phyloP scores from a whole-genome alignment of 2,329 filamentous ascomycete species.

The Sclerotinia glacialis region DNA sequence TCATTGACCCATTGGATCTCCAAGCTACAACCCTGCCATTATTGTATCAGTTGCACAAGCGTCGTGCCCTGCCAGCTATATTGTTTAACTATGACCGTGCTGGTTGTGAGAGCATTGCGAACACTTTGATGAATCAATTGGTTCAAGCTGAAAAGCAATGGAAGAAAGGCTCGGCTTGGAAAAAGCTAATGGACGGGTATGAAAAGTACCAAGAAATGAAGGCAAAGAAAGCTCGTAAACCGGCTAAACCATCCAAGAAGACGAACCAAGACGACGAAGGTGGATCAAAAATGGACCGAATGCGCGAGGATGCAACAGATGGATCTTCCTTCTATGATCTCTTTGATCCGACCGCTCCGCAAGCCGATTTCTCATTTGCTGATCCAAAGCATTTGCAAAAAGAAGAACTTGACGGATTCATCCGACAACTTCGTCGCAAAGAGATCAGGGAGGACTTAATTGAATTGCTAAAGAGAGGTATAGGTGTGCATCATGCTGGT shows the following conservation, averaged over 20 bases:
- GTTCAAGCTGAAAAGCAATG: conserved; percentile 53
- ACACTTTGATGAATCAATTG: conserved; percentile 52
- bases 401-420: conserved; percentile 57
- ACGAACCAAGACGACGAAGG: conserved; percentile 48
- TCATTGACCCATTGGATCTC: conserved; percentile 39
- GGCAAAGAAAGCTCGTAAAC: conserved; percentile 46
- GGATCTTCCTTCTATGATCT: conserved; percentile 58
- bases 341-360: conserved; percentile 65
- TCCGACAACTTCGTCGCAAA: conserved; percentile 51
- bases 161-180: conserved; percentile 60
- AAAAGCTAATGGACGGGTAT: conserved; percentile 55
- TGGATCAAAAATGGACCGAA: conserved; percentile 54
- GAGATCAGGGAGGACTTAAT: conserved; percentile 54
- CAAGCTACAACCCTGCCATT: conserved; percentile 53
- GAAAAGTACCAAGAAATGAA: conserved; percentile 54
- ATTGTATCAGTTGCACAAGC: conserved; percentile 57
- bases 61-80: conserved; percentile 68
- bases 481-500: conserved; percentile 76
- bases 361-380: conserved; percentile 64
- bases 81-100: conserved; percentile 73
- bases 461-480: conserved; percentile 60
- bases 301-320: conserved; percentile 53
- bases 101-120: conserved; percentile 59
- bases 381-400: conserved; percentile 56
- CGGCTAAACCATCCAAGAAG: conserved; percentile 43